Percentiles rank a stretch among this genome's conserved stretches.
phyloP scores from a whole-genome alignment of 1,139 yeast genomes.

The Hemisphaericaspora subhashii region DNA sequence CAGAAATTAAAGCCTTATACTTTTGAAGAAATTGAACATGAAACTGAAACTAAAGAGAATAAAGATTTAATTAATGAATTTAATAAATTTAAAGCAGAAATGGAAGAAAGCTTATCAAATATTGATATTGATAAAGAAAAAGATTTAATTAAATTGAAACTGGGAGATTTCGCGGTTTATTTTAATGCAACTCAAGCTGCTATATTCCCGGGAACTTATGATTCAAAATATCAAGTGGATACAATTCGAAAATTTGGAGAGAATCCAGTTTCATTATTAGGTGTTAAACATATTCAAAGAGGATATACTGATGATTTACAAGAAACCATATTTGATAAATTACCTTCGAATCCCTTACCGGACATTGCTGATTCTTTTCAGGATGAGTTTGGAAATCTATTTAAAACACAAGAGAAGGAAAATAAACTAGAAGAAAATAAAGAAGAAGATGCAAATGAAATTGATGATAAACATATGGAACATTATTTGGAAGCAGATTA shows the following conservation, averaged over 20 bases:
- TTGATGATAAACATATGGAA: constrained; percentile 34
- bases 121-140: constrained; percentile 22
- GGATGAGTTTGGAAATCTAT: constrained; percentile 27
- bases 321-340: constrained; percentile 27
- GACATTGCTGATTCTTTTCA: constrained; percentile 31
- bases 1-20: constrained; percentile 31
- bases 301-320: constrained; percentile 36
- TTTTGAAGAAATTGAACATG: constrained; percentile 18
- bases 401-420: constrained; percentile 12
- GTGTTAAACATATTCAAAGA: constrained; percentile 39
- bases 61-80: constrained; percentile 23
- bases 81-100: constrained; percentile 17
- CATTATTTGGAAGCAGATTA: constrained; percentile 55
- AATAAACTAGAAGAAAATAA: constrained; percentile 12
- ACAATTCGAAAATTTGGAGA: constrained; percentile 41
- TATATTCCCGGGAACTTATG: constrained; percentile 36
- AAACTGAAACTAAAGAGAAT: constrained; percentile 11
- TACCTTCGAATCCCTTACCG: constrained; percentile 32
- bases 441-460: constrained; percentile 15
- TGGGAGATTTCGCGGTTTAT: constrained; percentile 34
- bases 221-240: constrained; percentile 35
- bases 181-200: constrained; percentile 36
- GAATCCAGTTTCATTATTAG: constrained; percentile 29
- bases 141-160: constrained; percentile 32
- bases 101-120: constrained; percentile 8